Evolutionary conservation across 768 basidiomycete species (phyloP), one percentile per base, ranked within the genome.

Genomic region (Rhizopogon roseolus): DNA sequence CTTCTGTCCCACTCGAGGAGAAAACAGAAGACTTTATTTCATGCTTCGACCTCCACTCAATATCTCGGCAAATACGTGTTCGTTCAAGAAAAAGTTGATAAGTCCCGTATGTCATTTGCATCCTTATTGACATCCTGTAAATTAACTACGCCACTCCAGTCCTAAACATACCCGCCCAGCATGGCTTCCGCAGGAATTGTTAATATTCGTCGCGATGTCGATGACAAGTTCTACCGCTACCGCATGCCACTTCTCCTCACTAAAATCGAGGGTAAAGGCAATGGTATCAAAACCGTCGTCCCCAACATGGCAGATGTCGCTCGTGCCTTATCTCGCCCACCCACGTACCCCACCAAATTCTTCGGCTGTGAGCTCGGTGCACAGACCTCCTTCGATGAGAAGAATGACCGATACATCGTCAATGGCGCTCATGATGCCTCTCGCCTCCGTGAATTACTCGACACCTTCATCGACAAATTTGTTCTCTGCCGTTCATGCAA

Each of bases 301-400:
- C 95, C 95, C 17, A 99, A 99, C 75, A 98, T 99, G 93, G 84
- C 92, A 56, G 97, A 98, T 71, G 88, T 99, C 60, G 93, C 96
- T 45, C 88, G 93, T 59, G 94, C 97, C 42, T 83, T 99, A 60
- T 91, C 87, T 65, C 88, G 97, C 54, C 96, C 96, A 55, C 90
- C 97, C 27, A 82, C 94, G 41, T 97, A 98, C 70, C 89, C 96
- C 57, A 98, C 96, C 72, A 99, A 99, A 73, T 99, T 95, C 80
- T 98, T 99, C 64, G 97, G 97, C 32, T 94, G 91, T 70, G 97
- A 99, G 71, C 87, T 98, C 54, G 97, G 97, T 58, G 97, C 97
- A 34, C 96, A 98, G 73, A 96, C 94, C 34, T 88, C 94, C 19
- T 87, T 92, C 67, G 93, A 98, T 71, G 93, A 96, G 71, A 94